Percentiles rank a stretch among this genome's conserved stretches.
Evolutionary conservation across 2,329 filamentous ascomycete species (phyloP).

Genomic region (Peltaster fructicola): DNA sequence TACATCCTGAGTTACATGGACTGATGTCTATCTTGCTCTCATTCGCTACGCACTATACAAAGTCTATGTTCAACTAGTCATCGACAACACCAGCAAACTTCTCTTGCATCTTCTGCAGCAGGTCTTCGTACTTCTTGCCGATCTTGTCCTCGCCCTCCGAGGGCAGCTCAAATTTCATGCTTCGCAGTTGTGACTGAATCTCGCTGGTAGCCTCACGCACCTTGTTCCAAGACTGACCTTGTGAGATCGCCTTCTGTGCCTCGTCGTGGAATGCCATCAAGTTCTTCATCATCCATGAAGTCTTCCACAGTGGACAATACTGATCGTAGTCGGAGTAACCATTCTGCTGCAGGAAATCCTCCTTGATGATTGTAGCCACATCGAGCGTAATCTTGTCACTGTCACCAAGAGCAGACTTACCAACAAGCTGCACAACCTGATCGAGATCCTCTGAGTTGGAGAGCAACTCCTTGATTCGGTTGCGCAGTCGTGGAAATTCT

Average conservation of each 20-base stretch:
- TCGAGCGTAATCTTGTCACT: slow-evolving; percentile 97
- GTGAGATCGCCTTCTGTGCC: slow-evolving; percentile 81
- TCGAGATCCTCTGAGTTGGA: slow-evolving; percentile 94
- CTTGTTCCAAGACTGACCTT: slow-evolving; percentile 84
- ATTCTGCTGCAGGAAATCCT: slow-evolving; percentile 98
- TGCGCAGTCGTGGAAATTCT: slow-evolving; percentile 81
- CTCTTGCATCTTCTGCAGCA: slow-evolving; percentile 83
- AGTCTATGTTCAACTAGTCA: slow-evolving; percentile 61
- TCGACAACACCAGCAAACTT: slow-evolving; percentile 94
- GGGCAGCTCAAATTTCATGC: slow-evolving; percentile 94
- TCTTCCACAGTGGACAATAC: slow-evolving; percentile 99
- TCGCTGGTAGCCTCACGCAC: slow-evolving; percentile 80
- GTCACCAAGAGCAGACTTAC: slow-evolving; percentile 90
- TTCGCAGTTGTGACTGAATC: slow-evolving; percentile 67
- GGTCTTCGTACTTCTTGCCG: slow-evolving; percentile 83
- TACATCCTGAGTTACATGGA: too few relatives aligned
- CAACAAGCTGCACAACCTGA: slow-evolving; percentile 95
- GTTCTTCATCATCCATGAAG: slow-evolving; percentile 99
- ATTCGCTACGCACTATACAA: too few relatives aligned
- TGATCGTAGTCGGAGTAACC: slow-evolving; percentile 98
- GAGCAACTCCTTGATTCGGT: slow-evolving; percentile 84
- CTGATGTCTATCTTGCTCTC: too few relatives aligned
- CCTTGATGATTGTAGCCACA: slow-evolving; percentile 80
- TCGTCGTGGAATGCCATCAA: slow-evolving; percentile 98
- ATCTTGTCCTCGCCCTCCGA: slow-evolving; percentile 66